Percentiles rank a stretch among this genome's conserved stretches.
Evolutionary conservation across 805 yeast genomes (phyloP).

Genomic region (Komagataella kurtzmanii): DNA sequence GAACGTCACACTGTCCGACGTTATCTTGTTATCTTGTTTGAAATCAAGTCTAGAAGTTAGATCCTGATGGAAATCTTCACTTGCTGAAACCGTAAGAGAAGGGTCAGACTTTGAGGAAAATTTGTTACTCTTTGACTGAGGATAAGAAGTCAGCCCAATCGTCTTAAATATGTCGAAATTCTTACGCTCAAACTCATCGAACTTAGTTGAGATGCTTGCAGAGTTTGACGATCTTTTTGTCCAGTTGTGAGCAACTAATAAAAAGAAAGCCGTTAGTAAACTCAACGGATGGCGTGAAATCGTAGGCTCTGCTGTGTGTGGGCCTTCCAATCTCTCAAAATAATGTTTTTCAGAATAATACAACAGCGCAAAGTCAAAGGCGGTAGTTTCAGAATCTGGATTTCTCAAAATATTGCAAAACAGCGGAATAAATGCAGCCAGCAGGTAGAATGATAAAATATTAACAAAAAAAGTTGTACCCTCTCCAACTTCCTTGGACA

Average conservation of each 20-base stretch:
- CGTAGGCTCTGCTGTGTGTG: background rate
- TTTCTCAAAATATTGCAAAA: background rate
- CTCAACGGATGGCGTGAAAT: background rate
- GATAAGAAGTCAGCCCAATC: background rate
- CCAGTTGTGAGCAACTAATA: background rate
- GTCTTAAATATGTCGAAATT: background rate
- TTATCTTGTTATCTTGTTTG: background rate
- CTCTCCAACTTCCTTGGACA: background rate
- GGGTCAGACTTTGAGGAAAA: background rate
- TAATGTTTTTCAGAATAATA: background rate
- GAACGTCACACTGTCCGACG: background rate
- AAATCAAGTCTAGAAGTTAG: background rate
- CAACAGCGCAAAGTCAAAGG: background rate
- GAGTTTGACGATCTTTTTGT: background rate
- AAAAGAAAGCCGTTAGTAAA: background rate
- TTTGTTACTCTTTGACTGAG: background rate
- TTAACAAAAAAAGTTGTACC: background rate
- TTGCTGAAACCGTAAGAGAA: background rate
- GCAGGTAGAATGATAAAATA: background rate
- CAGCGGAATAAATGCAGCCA: background rate
- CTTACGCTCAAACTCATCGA: background rate
- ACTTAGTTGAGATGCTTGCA: background rate
- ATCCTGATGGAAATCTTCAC: background rate
- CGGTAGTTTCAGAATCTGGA: background rate
- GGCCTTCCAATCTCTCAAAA: background rate